Evolutionary conservation across 306 rosid genomes (phyloP).

Genomic region (Cicer arietinum): DNA sequence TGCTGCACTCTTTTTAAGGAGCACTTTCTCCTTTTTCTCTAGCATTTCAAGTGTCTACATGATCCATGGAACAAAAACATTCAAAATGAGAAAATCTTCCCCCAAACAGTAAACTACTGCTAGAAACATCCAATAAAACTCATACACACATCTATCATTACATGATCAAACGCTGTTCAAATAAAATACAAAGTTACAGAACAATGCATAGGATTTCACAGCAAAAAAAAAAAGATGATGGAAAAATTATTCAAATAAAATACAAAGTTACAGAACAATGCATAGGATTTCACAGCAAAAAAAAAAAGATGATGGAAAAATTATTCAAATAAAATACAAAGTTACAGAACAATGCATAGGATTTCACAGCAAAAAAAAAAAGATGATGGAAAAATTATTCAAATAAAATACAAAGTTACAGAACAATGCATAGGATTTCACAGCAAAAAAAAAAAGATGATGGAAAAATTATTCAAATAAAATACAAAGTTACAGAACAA

Average conservation of each 20-base stretch:
- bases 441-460: too few relatives aligned
- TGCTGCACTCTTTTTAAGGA: conserved; percentile 70
- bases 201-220: background rate
- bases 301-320: too few relatives aligned
- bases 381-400: too few relatives aligned
- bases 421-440: background rate
- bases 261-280: background rate
- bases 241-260: too few relatives aligned
- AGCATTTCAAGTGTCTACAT: conserved; percentile 96
- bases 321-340: background rate
- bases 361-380: too few relatives aligned
- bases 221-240: too few relatives aligned
- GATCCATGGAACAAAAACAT: conserved; percentile 35
- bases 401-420: background rate
- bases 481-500: background rate
- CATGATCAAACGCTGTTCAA: background rate
- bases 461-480: background rate
- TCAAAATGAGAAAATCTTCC: conserved; percentile 10
- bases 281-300: background rate
- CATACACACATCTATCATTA: background rate
- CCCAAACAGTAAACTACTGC: conserved; percentile 4
- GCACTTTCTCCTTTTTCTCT: conserved; percentile 95
- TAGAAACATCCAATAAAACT: background rate
- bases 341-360: background rate
- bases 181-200: background rate